These are phyloP conservation scores for Coemansia sp. DNA, from an alignment of 192 early-diverging fungal genomes.

Conservation along the genomic window DNA sequence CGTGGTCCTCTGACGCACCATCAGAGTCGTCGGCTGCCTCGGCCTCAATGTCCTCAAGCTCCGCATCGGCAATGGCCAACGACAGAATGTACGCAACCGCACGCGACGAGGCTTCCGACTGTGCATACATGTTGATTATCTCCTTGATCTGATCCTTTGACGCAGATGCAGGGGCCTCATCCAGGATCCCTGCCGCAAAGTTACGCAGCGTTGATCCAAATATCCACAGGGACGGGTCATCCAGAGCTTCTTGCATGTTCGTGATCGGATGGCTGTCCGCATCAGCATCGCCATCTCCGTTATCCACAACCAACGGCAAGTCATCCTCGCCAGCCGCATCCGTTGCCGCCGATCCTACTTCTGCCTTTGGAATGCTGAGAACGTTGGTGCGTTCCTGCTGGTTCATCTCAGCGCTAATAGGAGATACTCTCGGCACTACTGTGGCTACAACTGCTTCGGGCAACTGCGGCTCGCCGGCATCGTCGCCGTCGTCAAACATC, in stretches of 20 bases:
- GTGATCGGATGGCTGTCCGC: not conserved
- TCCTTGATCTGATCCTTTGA: conserved; percentile 13
- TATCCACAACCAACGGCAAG: not conserved
- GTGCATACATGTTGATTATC: conserved; percentile 49
- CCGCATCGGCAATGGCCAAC: conserved; percentile 25
- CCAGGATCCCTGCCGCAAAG: conserved; percentile 16
- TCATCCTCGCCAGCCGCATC: conserved; percentile 9
- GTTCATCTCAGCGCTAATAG: not conserved
- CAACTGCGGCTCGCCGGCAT: not conserved
- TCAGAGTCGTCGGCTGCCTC: conserved; percentile 32
- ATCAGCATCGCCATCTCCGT: not conserved
- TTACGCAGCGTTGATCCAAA: conserved; percentile 54
- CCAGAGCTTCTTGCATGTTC: conserved; percentile 26
- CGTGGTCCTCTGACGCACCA: conserved; percentile 27
- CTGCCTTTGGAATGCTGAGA: not conserved
- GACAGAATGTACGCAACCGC: conserved; percentile 50
- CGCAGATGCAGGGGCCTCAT: not conserved
- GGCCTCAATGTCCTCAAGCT: conserved; percentile 54
- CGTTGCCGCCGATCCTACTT: not conserved
- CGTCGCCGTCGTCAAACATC: conserved; percentile 38
- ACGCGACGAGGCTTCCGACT: conserved; percentile 49
- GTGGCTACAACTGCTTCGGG: not conserved
- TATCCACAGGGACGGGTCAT: conserved; percentile 57
- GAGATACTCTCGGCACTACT: not conserved
- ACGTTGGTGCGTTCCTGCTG: not conserved